Base-by-base conservation (phyloP, 139 green algal genomes). In the Nannochloris sp. region DNA sequence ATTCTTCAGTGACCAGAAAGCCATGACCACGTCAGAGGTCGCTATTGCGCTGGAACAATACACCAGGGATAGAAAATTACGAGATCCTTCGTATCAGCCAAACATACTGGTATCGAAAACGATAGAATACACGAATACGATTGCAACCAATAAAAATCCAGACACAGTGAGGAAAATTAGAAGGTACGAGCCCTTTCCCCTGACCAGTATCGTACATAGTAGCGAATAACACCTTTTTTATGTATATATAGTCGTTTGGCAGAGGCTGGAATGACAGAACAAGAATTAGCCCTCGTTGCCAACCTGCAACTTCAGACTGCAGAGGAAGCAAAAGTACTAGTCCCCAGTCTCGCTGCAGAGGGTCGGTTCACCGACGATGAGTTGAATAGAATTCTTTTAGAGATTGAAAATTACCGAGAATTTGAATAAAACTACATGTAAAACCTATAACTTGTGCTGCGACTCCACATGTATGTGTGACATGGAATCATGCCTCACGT, bases 1-100 rank as follows among this genome's bases (percentile, higher is more conserved):
- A n/a, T n/a, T n/a, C n/a, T n/a, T n/a, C n/a, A n/a, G n/a, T n/a
- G 24, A 66, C 21, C 11, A 23, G 15, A 66, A 78, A 34, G 68
- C 76, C 3, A 49, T 82, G 25, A 78, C 37, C 11, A 49, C 78
- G 15, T 66, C 71, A 2, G 75, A 82, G 49, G 68, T 61, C 15
- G 62, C 66, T 19, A 48, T 81, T 23, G 19, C 73, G 25, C 54
- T 82, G n/a, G 58, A 81, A 4, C 14, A 57, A 2, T 64, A 68
- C 31, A 16, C 61, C 1, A 14, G 53, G 9, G 12, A 16, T 7
- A 36, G 29, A 3, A 29, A 15, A 16, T 40, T 54, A 18, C 23
- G 36, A 1, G 50, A 71, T 54, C 66, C 55, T 4, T 51, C 58
- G 2, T 78, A 66, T 50, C 48, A 64, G 51, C 50, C 63, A 15